Evolutionary conservation across 2,329 filamentous ascomycete genomes (phyloP), one percentile per base, ranked within the genome.

Genomic region (Kalmusia sp.): DNA sequence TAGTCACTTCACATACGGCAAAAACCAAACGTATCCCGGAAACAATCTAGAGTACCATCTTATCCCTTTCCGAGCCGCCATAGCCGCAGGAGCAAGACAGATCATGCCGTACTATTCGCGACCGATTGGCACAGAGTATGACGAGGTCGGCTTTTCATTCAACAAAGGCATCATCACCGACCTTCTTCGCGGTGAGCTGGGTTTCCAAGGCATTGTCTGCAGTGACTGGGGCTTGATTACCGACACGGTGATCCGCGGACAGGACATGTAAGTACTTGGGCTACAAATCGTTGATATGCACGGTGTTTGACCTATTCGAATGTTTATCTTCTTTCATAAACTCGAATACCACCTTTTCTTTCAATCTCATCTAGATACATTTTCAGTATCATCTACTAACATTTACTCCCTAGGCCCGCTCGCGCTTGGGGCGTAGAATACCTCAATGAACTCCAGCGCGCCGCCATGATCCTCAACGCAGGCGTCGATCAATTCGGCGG

Each of bases 191-290:
- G 58, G 74, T 1, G 70, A 82, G 40, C 70, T 83, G 0, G 80
- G 80, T 2, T 84, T 82, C 50, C 60, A 81, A 0, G 82, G 81
- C 2, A 80, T 83, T n/a, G 74, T 84, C 0, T 72, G 78, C 2
- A 81, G 78, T 0, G 82, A 84, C 54, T 84, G 82, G 82, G 80
- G 80, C 1, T 71, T 84, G 3, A 72, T 84, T 19, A 83, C 81
- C 0, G 78, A 82, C 39, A 61, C 63, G 0, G 53, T 65, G 1
- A 77, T 82, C 25, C 24, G 58, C 0, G 80, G 78, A 1, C 76
- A 81, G 58, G 67, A 77, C 28, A 77, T 80, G 75, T n/a, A n/a
- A n/a, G n/a, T n/a, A n/a, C n/a, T n/a, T n/a, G n/a, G n/a, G n/a
- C n/a, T n/a, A n/a, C n/a, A n/a, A n/a, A n/a, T n/a, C n/a, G n/a